phyloP scores from a whole-genome alignment of 768 basidiomycete genomes.

The Chalciporus pseudorubinellus region DNA sequence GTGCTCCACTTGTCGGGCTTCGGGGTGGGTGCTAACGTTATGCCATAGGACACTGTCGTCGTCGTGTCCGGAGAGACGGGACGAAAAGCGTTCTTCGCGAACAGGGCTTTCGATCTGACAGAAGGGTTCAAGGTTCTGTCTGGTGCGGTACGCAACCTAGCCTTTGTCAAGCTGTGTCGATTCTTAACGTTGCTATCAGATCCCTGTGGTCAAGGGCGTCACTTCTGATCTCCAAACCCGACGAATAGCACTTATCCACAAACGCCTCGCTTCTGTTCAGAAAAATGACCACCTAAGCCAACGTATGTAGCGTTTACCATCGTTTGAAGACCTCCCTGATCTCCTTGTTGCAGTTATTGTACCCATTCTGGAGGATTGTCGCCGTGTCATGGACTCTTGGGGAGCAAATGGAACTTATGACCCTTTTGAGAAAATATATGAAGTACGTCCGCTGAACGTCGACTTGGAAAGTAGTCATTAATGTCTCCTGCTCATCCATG shows the following conservation, averaged over 20 bases:
- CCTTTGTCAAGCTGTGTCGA: constrained; percentile 12
- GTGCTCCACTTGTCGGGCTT: constrained; percentile 28
- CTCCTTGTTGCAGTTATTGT: constrained; percentile 54
- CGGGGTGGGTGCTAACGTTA: constrained; percentile 19
- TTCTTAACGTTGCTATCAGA: constrained; percentile 40
- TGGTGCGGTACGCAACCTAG: constrained; percentile 57
- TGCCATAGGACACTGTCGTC: constrained; percentile 65
- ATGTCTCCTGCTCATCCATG: neutral
- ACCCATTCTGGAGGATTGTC: constrained; percentile 61
- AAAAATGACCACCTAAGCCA: constrained; percentile 57
- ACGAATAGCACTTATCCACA: constrained; percentile 65
- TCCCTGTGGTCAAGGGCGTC: constrained; percentile 73
- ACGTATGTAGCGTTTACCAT: constrained; percentile 42
- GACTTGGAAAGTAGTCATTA: neutral
- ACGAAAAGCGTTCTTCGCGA: constrained; percentile 65
- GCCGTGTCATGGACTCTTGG: constrained; percentile 61
- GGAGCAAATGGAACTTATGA: constrained; percentile 62
- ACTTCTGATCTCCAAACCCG: constrained; percentile 66
- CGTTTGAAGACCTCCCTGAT: constrained; percentile 7
- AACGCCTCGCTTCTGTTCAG: constrained; percentile 63
- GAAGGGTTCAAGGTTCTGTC: constrained; percentile 80
- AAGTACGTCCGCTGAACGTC: constrained; percentile 40
- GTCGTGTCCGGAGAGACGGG: constrained; percentile 74
- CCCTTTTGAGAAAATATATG: constrained; percentile 69
- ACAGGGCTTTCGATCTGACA: constrained; percentile 69